These are phyloP conservation scores for Cladosporium phlei DNA, from an alignment of 2,329 filamentous ascomycete genomes.

Conservation along the genomic window DNA sequence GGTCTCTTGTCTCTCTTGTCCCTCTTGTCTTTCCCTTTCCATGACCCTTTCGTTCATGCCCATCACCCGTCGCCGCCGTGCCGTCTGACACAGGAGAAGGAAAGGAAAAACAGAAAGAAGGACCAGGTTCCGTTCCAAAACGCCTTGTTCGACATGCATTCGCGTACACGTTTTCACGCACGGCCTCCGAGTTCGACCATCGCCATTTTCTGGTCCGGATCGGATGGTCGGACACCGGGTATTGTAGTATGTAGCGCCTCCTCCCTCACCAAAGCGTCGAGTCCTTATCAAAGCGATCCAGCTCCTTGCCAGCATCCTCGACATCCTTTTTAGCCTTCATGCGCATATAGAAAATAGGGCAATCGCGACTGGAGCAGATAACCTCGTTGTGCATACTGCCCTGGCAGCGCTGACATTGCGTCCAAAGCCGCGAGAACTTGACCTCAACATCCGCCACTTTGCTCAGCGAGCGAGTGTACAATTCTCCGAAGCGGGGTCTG, in stretches of 20 bases:
- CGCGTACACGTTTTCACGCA: conserved; percentile 3
- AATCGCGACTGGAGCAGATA: conserved; percentile 93
- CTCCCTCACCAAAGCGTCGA: conserved; percentile 58
- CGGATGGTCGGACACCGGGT: too few species aligned
- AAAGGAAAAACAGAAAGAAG: too few species aligned
- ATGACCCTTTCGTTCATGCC: neutral
- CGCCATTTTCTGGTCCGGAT: conserved; percentile 1
- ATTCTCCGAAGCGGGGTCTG: conserved; percentile 75
- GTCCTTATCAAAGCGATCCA: conserved; percentile 84
- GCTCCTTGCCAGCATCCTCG: conserved; percentile 86
- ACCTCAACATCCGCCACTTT: conserved; percentile 91
- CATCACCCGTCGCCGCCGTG: neutral
- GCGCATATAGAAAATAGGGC: conserved; percentile 99
- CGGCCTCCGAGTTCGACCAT: neutral
- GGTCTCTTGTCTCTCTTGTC: too few species aligned
- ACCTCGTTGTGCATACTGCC: conserved; percentile 98
- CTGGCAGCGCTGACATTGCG: conserved; percentile 95
- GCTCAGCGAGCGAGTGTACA: conserved; percentile 86
- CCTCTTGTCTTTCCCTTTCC: neutral
- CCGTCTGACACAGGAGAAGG: conserved; percentile 10
- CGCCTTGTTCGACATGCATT: conserved; percentile 5
- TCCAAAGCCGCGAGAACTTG: conserved; percentile 89
- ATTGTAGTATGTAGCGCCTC: neutral
- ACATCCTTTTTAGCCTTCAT: conserved; percentile 99
- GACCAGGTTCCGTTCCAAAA: too few species aligned